phyloP scores from a whole-genome alignment of 108 stramenopile species.

The Poteriospumella lacustris region DNA sequence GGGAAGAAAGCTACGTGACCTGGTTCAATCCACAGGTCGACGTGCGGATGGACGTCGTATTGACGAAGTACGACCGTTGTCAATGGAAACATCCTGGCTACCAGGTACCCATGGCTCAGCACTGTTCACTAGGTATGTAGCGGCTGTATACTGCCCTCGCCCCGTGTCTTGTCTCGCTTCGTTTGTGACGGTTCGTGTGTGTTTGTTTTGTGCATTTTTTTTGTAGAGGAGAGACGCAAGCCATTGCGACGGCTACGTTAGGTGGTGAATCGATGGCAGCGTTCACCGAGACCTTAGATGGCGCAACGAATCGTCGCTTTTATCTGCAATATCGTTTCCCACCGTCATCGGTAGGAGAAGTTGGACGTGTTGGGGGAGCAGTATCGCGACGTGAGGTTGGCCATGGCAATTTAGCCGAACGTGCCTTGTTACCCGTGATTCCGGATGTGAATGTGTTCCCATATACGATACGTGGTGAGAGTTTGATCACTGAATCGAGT shows the following conservation, averaged over 20 bases:
- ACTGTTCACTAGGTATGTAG: slow-evolving; percentile 74
- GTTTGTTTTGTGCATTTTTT: not conserved
- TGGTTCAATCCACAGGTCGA: slow-evolving; percentile 40
- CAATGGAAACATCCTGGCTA: slow-evolving; percentile 54
- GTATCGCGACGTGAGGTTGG: slow-evolving; percentile 75
- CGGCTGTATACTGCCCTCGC: too few species aligned
- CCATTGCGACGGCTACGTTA: slow-evolving; percentile 76
- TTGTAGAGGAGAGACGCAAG: slow-evolving; percentile 75
- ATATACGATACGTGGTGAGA: slow-evolving; percentile 71
- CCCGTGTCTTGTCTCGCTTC: too few species aligned
- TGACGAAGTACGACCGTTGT: slow-evolving; percentile 54
- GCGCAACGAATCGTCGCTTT: slow-evolving; percentile 70
- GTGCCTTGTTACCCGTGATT: slow-evolving; percentile 60
- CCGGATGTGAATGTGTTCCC: slow-evolving; percentile 68
- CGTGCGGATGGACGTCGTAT: slow-evolving; percentile 58
- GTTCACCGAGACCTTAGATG: slow-evolving; percentile 78
- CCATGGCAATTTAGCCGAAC: slow-evolving; percentile 76
- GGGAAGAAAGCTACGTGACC: slow-evolving; percentile 27
- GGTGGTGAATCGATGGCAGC: slow-evolving; percentile 70
- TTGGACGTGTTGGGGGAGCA: slow-evolving; percentile 74
- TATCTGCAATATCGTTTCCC: slow-evolving; percentile 91
- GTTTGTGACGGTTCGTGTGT: not conserved
- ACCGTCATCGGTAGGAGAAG: slow-evolving; percentile 85
- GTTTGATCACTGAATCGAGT: slow-evolving; percentile 73
- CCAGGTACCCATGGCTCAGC: slow-evolving; percentile 77